Evolutionary conservation across 2,329 filamentous ascomycete species (phyloP).

Genomic region (Scorias spongiosa): DNA sequence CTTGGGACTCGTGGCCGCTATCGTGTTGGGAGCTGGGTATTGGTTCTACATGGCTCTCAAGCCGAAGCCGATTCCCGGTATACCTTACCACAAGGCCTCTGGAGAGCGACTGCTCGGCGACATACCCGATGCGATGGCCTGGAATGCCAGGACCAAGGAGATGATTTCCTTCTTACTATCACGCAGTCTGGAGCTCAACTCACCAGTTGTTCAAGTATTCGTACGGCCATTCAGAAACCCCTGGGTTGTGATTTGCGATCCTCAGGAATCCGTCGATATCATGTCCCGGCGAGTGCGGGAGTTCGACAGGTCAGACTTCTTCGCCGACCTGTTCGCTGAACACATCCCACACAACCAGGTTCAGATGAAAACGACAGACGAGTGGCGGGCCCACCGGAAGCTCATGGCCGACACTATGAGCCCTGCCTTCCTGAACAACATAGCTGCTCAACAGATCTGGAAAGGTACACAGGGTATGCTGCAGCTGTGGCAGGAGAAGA

Average conservation of each 20-base stretch:
- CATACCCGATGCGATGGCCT: constrained; percentile 25
- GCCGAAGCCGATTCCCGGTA: constrained; percentile 30
- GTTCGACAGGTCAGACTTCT: constrained; percentile 28
- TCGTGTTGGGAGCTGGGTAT: constrained; percentile 1
- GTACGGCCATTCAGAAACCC: constrained; percentile 29
- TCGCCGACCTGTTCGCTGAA: constrained; percentile 13
- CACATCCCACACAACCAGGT: constrained; percentile 13
- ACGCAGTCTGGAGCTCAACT: constrained; percentile 12
- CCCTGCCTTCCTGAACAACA: constrained; percentile 14
- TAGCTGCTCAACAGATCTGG: constrained; percentile 16
- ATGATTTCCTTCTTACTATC: neutral
- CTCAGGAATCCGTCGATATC: constrained; percentile 30
- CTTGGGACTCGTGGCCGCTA: neutral
- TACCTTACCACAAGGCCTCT: constrained; percentile 30
- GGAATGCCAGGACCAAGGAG: constrained; percentile 19
- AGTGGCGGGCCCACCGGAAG: constrained; percentile 13
- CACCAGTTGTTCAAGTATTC: constrained; percentile 34
- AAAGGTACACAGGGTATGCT: constrained; percentile 11
- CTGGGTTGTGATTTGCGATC: constrained; percentile 30
- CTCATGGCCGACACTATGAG: constrained; percentile 17
- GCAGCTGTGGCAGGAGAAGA: constrained; percentile 19
- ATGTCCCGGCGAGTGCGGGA: constrained; percentile 29
- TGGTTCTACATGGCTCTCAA: constrained; percentile 14
- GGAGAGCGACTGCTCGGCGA: constrained; percentile 27
- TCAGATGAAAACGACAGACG: constrained; percentile 11